Evolutionary conservation across 164 flowering plant genomes (phyloP).

Genomic region (Liquidambar formosana): DNA sequence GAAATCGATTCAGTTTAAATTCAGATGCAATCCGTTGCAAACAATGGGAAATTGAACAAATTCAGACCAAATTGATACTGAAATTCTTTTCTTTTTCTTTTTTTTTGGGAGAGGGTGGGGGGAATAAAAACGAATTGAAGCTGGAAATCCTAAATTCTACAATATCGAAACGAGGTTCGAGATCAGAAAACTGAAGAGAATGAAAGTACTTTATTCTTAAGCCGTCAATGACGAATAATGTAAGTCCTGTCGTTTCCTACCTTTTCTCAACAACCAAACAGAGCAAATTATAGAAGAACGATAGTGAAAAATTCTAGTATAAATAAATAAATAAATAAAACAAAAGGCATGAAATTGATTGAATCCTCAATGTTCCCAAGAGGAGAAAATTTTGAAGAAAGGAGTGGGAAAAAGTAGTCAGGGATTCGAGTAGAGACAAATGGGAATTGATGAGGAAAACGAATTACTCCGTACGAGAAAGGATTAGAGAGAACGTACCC

Average conservation of each 20-base stretch:
- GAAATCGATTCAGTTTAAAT: background rate
- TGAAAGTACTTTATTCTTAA: no score
- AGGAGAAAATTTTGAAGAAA: no score
- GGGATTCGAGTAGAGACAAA: no score
- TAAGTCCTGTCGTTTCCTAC: no score
- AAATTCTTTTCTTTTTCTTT: background rate
- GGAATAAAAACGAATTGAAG: background rate
- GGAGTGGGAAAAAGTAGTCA: no score
- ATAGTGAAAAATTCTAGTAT: background rate
- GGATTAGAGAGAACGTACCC: no score
- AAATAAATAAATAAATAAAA: no score
- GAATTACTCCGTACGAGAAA: no score
- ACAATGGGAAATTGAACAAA: background rate
- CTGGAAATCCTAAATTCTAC: background rate
- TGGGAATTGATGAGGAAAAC: no score
- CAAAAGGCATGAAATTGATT: no score
- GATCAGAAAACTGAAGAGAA: background rate
- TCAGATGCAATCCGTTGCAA: background rate
- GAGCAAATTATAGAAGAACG: background rate
- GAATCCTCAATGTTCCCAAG: background rate
- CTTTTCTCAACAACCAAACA: slow-evolving; percentile 2
- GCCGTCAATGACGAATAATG: no score
- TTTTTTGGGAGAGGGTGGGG: no score
- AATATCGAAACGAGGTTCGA: background rate
- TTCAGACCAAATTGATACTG: background rate